A percentile compares a stretch with the other conserved stretches of the same genome.
Conservation (phyloP, 2,329 filamentous ascomycete genomes). For the Botrytis byssoidea region DNA sequence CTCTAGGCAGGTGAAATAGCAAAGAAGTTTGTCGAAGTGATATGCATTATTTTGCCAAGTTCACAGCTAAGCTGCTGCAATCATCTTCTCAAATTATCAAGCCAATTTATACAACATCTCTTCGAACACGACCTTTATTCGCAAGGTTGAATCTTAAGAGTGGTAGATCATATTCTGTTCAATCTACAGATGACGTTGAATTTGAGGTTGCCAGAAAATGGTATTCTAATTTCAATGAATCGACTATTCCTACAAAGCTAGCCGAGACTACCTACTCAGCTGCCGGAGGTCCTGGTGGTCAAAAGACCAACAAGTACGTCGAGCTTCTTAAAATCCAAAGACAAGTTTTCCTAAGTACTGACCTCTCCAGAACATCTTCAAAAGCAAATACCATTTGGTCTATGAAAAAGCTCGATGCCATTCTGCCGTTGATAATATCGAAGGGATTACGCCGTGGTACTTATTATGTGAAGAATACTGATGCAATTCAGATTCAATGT, state of each 20-base stretch:
- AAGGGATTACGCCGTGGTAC: slow-evolving; percentile 30
- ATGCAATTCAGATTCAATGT: slow-evolving; percentile 37
- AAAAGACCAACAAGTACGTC: slow-evolving; percentile 40
- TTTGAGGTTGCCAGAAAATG: slow-evolving; percentile 36
- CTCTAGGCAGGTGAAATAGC: slow-evolving; percentile 4
- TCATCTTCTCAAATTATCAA: slow-evolving; percentile 18
- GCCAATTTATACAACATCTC: slow-evolving; percentile 18
- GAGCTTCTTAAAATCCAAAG: not conserved
- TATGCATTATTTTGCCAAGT: not conserved
- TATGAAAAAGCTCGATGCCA: slow-evolving; percentile 27
- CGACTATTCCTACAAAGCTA: slow-evolving; percentile 33
- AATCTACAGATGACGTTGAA: slow-evolving; percentile 28
- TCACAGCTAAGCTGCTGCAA: slow-evolving; percentile 18
- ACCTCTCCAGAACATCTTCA: slow-evolving; percentile 35
- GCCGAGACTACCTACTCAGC: slow-evolving; percentile 33
- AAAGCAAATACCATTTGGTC: slow-evolving; percentile 39
- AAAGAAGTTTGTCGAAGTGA: not conserved
- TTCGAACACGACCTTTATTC: slow-evolving; percentile 9
- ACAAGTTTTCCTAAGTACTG: not conserved
- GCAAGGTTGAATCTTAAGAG: slow-evolving; percentile 7
- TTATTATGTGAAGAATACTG: slow-evolving; percentile 35
- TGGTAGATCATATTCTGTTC: slow-evolving; percentile 29
- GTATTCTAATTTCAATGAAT: slow-evolving; percentile 31
- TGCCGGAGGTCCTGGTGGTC: slow-evolving; percentile 38
- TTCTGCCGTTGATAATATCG: slow-evolving; percentile 36